Percentiles rank a stretch among this genome's conserved stretches.
Conservation (phyloP, 306 rosid species). For the Fragaria nilgerrensis region DNA sequence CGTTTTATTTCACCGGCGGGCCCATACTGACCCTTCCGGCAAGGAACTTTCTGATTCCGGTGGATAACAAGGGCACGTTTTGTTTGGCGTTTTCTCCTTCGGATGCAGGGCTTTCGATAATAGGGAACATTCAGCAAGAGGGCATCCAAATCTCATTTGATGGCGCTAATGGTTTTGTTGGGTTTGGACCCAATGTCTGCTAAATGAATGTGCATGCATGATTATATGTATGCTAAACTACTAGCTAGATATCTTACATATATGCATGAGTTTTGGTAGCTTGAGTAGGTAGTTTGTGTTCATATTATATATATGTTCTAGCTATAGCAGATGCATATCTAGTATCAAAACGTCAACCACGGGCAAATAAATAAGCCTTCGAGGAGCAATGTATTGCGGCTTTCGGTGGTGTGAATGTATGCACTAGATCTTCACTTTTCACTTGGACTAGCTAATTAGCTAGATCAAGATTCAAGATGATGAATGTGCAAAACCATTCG, state of each 20-base stretch:
- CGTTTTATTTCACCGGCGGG: conserved; percentile 80
- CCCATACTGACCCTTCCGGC: conserved; percentile 77
- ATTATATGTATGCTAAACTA: not conserved
- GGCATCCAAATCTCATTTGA: conserved; percentile 83
- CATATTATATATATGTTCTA: not conserved
- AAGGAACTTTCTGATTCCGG: conserved; percentile 67
- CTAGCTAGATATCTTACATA: not conserved
- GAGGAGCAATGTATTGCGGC: not conserved
- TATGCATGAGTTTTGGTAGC: conserved; percentile 4
- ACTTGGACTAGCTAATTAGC: not conserved
- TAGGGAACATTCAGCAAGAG: conserved; percentile 89
- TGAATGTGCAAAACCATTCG: not conserved
- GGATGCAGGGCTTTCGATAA: conserved; percentile 49
- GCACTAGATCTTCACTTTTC: conserved; percentile 11
- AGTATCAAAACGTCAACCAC: not conserved
- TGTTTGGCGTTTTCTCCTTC: conserved; percentile 82
- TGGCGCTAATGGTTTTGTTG: conserved; percentile 79
- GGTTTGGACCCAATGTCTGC: conserved; percentile 86
- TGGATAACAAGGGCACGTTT: conserved; percentile 62
- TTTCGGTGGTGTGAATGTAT: not conserved
- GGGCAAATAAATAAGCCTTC: not conserved
- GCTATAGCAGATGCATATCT: not conserved
- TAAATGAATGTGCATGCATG: not conserved
- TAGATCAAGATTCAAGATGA: not conserved
- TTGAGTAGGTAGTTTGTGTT: not conserved